Evolutionary conservation across 176 grass and related monocot genomes (phyloP).

Genomic region (Tuctoria greenei): DNA sequence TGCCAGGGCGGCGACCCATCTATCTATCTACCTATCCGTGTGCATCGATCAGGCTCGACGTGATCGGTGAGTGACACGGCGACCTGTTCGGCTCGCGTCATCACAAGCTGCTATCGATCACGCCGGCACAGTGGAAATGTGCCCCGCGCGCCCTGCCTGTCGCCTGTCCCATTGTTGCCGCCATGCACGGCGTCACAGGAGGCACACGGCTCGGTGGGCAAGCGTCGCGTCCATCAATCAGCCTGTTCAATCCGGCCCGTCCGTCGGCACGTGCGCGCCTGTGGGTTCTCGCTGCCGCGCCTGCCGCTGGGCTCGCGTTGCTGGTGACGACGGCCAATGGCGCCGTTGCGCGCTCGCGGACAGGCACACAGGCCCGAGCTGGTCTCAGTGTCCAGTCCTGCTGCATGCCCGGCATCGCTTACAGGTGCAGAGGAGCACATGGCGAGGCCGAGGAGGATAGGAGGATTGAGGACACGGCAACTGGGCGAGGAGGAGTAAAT

Average conservation of each 20-base stretch:
- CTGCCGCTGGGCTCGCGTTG: neutral
- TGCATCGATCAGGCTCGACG: neutral
- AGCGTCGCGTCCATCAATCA: slow-evolving; percentile 10
- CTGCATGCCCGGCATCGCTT: neutral
- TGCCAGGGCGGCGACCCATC: too few relatives aligned
- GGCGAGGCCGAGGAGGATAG: neutral
- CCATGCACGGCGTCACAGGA: neutral
- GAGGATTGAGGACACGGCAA: too few relatives aligned
- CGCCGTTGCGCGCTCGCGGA: neutral
- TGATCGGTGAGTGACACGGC: neutral
- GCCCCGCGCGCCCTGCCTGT: too few relatives aligned
- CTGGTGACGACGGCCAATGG: neutral
- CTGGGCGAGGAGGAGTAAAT: slow-evolving; percentile 5
- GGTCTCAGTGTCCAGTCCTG: neutral
- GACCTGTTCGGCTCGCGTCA: neutral
- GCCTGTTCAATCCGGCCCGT: slow-evolving; percentile 24
- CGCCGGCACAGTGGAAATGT: neutral
- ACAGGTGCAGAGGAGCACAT: slow-evolving; percentile 24
- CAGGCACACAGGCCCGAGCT: neutral
- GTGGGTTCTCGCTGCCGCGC: slow-evolving; percentile 16
- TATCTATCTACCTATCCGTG: too few relatives aligned
- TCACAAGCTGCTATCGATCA: neutral
- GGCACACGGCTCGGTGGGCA: neutral
- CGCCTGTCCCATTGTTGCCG: neutral
- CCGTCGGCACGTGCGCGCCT: slow-evolving; percentile 38